A percentile compares a stretch with the other conserved stretches of the same genome.
Evolutionary conservation across 2,329 filamentous ascomycete genomes (phyloP).

Genomic region (Exophiala oligosperma): DNA sequence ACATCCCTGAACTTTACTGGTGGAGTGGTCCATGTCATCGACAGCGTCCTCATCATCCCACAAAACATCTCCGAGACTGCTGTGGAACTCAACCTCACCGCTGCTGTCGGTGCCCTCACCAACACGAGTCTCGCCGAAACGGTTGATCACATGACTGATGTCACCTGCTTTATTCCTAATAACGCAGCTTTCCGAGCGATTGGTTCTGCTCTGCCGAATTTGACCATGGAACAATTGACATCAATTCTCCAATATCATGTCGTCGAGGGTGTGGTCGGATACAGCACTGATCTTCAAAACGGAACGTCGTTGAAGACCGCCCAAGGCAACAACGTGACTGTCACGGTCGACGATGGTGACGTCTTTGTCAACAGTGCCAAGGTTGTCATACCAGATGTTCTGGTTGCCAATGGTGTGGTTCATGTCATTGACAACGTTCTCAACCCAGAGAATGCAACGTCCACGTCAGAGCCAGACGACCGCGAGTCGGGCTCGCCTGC

Average conservation of each 20-base stretch:
- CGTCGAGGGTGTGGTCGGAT: conserved; percentile 52
- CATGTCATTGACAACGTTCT: conserved; percentile 62
- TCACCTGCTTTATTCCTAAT: conserved; percentile 66
- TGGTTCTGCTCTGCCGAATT: conserved; percentile 51
- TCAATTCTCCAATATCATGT: conserved; percentile 65
- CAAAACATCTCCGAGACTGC: conserved; percentile 44
- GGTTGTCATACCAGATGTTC: conserved; percentile 50
- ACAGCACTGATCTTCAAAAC: conserved; percentile 53
- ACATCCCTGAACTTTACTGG: conserved; percentile 46
- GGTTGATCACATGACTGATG: conserved; percentile 37
- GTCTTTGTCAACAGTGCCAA: conserved; percentile 56
- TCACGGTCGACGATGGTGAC: conserved; percentile 46
- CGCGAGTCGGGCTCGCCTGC: conserved; percentile 51
- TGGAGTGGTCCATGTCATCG: conserved; percentile 56
- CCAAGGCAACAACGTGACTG: conserved; percentile 51
- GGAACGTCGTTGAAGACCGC: conserved; percentile 36
- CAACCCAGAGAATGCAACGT: conserved; percentile 54
- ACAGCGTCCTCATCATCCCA: conserved; percentile 51
- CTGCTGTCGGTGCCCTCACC: conserved; percentile 49
- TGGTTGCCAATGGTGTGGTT: conserved; percentile 56
- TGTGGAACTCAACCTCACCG: conserved; percentile 46
- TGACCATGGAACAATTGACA: conserved; percentile 51
- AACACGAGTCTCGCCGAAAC: conserved; percentile 34
- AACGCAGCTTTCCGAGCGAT: conserved; percentile 63
- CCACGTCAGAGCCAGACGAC: conserved; percentile 41